Base-by-base conservation (phyloP, 2,329 filamentous ascomycete species). In the Pleoardoris graminearum region DNA sequence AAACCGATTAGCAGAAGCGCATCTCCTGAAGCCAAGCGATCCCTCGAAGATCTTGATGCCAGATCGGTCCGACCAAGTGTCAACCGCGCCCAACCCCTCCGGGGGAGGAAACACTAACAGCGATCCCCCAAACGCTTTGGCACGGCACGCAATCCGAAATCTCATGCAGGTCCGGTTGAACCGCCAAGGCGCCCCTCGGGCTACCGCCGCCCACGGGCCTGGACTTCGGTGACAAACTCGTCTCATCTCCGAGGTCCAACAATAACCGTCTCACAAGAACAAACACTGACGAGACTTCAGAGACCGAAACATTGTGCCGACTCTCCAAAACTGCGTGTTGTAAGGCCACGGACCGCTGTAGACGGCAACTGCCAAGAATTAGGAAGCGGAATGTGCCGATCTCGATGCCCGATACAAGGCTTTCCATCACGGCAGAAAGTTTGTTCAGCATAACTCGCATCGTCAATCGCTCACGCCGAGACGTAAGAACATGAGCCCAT, bases 401-500 rank as follows among this genome's bases (percentile, higher is more conserved):
- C 14, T 17, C 22, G 11, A 27, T 16, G 3, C 14, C 12, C 14
- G 33, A 12, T n/a, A 36, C 3, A 36, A 16, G n/a, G n/a, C n/a
- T n/a, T n/a, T n/a, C n/a, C n/a, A n/a, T n/a, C 17, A 27, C 5
- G 25, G 5, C 25, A 27, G 10, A 27, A 27, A 10, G n/a, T 12
- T 33, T 16, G 7, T 5, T 33, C 6, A 14, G n/a, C 30, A 12
- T n/a, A 33, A 7, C 14, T 7, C 30, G 30, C n/a, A 33, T 33
- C 14, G 4, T 10, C 36, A 19, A 44, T 14, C 19, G 5, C 49
- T 16, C 45, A 33, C 5, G 37, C 44, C 48, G 48, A 11, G 47
- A 33, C 16, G 48, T 44, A 23, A 51, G n/a, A 16, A 47, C 53
- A 23, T 27, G 29, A n/a, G 51, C 39, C 38, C 44, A 17, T 39